Conservation (phyloP, 495 filamentous ascomycete genomes). For the Tuber calosporum region DNA sequence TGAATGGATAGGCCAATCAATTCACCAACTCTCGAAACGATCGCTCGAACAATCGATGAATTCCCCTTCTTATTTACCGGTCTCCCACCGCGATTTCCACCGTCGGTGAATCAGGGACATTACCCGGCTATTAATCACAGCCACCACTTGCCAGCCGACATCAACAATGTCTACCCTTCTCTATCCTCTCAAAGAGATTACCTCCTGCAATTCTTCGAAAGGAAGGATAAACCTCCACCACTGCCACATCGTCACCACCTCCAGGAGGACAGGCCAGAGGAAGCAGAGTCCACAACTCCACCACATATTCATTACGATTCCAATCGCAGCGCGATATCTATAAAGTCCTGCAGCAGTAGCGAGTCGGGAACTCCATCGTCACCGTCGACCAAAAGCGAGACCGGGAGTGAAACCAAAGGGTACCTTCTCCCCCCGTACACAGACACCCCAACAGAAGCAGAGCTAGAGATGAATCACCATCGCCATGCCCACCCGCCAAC, state of each 20-base stretch:
- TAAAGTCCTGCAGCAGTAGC: conserved; percentile 19
- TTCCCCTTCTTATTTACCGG: conserved; percentile 31
- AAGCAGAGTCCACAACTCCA: conserved; percentile 25
- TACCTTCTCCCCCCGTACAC: neutral
- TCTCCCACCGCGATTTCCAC: conserved; percentile 18
- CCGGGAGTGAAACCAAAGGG: neutral
- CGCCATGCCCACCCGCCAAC: neutral
- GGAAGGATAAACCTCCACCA: conserved; percentile 3
- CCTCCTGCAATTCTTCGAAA: conserved; percentile 21
- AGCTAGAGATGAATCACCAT: neutral
- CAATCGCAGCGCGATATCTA: conserved; percentile 13
- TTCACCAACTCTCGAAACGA: conserved; percentile 6
- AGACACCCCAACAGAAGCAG: neutral
- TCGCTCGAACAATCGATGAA: conserved; percentile 29
- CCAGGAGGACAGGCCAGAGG: conserved; percentile 24
- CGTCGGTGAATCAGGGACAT: conserved; percentile 14
- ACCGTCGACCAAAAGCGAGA: neutral
- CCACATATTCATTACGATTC: conserved; percentile 22
- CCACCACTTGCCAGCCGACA: neutral
- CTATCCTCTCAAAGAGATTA: conserved; percentile 27
- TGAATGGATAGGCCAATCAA: neutral
- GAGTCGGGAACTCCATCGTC: conserved; percentile 18
- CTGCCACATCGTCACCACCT: conserved; percentile 10
- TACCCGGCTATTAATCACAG: neutral
- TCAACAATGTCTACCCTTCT: conserved; percentile 24